A percentile compares a stretch with the other conserved stretches of the same genome.
Conservation (phyloP, 1,139 yeast species). For the Casaregolazyma lundiana region DNA sequence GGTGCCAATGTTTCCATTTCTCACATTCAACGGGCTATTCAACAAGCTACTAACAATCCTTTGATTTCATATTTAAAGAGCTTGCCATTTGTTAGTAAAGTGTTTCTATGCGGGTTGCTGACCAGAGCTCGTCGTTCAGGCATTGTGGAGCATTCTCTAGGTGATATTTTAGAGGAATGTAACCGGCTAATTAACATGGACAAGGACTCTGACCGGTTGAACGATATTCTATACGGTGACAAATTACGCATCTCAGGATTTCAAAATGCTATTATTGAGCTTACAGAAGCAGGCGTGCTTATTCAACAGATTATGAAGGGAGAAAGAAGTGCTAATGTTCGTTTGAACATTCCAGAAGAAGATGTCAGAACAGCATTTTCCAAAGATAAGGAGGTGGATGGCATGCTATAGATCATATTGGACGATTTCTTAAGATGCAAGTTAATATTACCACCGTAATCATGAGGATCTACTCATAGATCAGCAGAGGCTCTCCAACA, state of each 20-base stretch:
- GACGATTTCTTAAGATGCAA: background rate
- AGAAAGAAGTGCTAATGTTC: conserved; percentile 60
- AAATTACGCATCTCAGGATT: conserved; percentile 42
- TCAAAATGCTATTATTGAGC: conserved; percentile 53
- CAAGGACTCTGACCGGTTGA: conserved; percentile 22
- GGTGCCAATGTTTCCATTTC: conserved; percentile 52
- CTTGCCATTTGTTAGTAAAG: conserved; percentile 64
- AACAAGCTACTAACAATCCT: conserved; percentile 77
- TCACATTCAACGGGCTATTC: conserved; percentile 73
- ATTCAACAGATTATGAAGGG: conserved; percentile 62
- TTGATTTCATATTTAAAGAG: conserved; percentile 52
- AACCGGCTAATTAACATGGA: conserved; percentile 43
- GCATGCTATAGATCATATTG: conserved; percentile 31
- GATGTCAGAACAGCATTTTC: conserved; percentile 59
- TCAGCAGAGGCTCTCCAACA: conserved; percentile 83
- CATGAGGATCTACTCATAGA: conserved; percentile 46
- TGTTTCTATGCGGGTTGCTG: conserved; percentile 64
- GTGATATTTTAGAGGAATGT: conserved; percentile 77
- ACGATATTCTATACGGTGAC: conserved; percentile 19
- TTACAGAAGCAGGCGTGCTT: conserved; percentile 74
- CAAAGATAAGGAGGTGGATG: conserved; percentile 44
- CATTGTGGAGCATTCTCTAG: conserved; percentile 63
- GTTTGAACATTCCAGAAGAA: conserved; percentile 65
- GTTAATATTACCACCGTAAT: background rate
- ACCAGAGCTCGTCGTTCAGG: conserved; percentile 66